A percentile compares a stretch with the other conserved stretches of the same genome.
These are phyloP conservation scores for Sugiyamaella lignohabitans DNA, from an alignment of 805 yeast genomes.

Conservation along the genomic window DNA sequence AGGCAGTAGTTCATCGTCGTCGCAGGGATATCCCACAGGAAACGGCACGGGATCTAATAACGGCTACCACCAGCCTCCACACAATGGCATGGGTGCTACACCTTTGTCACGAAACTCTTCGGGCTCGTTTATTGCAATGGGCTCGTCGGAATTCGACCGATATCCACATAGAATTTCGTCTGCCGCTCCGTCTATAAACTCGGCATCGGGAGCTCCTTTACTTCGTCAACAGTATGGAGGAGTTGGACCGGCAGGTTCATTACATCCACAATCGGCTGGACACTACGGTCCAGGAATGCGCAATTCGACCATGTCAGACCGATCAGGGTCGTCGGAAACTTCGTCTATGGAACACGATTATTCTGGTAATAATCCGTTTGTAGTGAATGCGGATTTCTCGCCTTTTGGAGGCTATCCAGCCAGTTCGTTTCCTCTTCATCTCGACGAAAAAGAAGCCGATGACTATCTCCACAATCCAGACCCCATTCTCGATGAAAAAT, in stretches of 20 bases:
- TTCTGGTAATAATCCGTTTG: slow-evolving; percentile 25
- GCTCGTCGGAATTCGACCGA: slow-evolving; percentile 30
- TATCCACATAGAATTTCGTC: slow-evolving; percentile 30
- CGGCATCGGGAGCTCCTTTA: slow-evolving; percentile 18
- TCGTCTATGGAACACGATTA: slow-evolving; percentile 16
- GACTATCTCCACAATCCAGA: slow-evolving; percentile 95
- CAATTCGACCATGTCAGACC: slow-evolving; percentile 20
- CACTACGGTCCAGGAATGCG: slow-evolving; percentile 2
- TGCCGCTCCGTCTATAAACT: slow-evolving; percentile 20
- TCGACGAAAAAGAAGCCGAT: slow-evolving; percentile 92
- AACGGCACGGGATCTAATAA: slow-evolving; percentile 2
- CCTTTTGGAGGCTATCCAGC: slow-evolving; percentile 99
- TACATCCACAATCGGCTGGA: slow-evolving; percentile 1
- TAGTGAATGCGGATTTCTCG: slow-evolving; percentile 36
- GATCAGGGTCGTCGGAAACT: slow-evolving; percentile 17
- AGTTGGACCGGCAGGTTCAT: slow-evolving; percentile 3
- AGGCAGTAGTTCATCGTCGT: slow-evolving; percentile 2
- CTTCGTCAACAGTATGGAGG: slow-evolving; percentile 2
- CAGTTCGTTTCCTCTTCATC: slow-evolving; percentile 76
- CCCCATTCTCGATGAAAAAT: slow-evolving; percentile 83
- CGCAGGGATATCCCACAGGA: not conserved
- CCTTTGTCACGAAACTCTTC: slow-evolving; percentile 20
- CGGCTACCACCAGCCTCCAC: not conserved
- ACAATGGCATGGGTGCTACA: slow-evolving; percentile 12
- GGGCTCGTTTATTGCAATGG: slow-evolving; percentile 20